phyloP scores from a whole-genome alignment of 1,284 basidiomycete genomes.

The Ceratobasidium sp. region DNA sequence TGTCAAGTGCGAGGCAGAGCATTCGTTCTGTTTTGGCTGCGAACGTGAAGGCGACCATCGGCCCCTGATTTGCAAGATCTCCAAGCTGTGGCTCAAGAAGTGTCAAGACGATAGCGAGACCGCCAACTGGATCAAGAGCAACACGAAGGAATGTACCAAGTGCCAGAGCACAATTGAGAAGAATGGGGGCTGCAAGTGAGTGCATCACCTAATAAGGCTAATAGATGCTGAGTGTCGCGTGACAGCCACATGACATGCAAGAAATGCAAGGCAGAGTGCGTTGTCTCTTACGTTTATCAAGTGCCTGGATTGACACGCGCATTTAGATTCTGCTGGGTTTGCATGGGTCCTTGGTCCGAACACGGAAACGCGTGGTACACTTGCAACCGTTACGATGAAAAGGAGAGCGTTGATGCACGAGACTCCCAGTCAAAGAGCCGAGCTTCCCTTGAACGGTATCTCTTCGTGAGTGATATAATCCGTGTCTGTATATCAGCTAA shows the following conservation, averaged over 20 bases:
- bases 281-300: constrained; percentile 52
- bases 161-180: constrained; percentile 98
- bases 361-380: constrained; percentile 98
- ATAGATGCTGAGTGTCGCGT: constrained; percentile 23
- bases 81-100: constrained; percentile 95
- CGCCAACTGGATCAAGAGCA: constrained; percentile 99
- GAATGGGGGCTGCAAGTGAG: constrained; percentile 99
- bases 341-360: constrained; percentile 90
- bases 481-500: neutral
- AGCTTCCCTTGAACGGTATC: constrained; percentile 89
- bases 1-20: constrained; percentile 74
- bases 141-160: constrained; percentile 96
- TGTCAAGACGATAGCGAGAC: constrained; percentile 98
- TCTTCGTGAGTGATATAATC: constrained; percentile 73
- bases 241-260: constrained; percentile 97
- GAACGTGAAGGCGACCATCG: constrained; percentile 84
- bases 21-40: constrained; percentile 92
- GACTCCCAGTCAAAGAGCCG: constrained; percentile 88
- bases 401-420: constrained; percentile 83
- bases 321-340: constrained; percentile 72
- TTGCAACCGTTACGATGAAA: constrained; percentile 97
- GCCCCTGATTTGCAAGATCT: constrained; percentile 86
- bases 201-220: constrained; percentile 46
- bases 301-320: constrained; percentile 84
- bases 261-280: constrained; percentile 86